Percentiles rank a stretch among this genome's conserved stretches.
Evolutionary conservation across 345 rosid genomes (phyloP).

Genomic region (Pistacia atlantica): DNA sequence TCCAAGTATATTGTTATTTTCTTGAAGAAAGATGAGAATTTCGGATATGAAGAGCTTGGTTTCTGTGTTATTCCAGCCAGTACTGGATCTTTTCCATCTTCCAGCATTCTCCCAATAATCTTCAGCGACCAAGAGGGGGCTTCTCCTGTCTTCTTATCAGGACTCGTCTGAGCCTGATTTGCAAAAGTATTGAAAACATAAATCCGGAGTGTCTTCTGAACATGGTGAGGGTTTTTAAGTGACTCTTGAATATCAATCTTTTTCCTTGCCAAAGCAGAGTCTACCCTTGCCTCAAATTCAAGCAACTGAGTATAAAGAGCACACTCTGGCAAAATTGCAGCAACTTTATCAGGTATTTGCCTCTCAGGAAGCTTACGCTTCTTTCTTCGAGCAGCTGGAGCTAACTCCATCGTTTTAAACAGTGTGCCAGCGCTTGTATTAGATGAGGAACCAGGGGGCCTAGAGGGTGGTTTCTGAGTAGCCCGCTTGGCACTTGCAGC

Average conservation of each 20-base stretch:
- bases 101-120: slow-evolving; percentile 58
- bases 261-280: slow-evolving; percentile 53
- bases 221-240: slow-evolving; percentile 45
- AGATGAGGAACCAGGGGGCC: slow-evolving; percentile 42
- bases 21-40: slow-evolving; percentile 60
- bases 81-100: slow-evolving; percentile 59
- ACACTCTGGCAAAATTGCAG: slow-evolving; percentile 50
- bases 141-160: slow-evolving; percentile 33
- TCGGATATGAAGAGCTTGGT: slow-evolving; percentile 30
- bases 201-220: slow-evolving; percentile 48
- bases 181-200: slow-evolving; percentile 55
- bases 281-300: slow-evolving; percentile 55
- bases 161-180: slow-evolving; percentile 36
- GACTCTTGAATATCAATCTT: slow-evolving; percentile 50
- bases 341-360: slow-evolving; percentile 55
- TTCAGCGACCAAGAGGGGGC: slow-evolving; percentile 62
- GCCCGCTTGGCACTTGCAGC: slow-evolving; percentile 42
- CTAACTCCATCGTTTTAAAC: slow-evolving; percentile 58
- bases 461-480: slow-evolving; percentile 52
- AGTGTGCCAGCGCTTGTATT: slow-evolving; percentile 32
- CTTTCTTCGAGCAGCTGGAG: slow-evolving; percentile 49
- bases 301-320: slow-evolving; percentile 54
- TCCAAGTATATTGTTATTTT: slow-evolving; percentile 61
- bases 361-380: slow-evolving; percentile 50
- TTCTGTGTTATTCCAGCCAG: slow-evolving; percentile 42